These are phyloP conservation scores for Salix brachista DNA, from an alignment of 345 rosid genomes.

Conservation along the genomic window DNA sequence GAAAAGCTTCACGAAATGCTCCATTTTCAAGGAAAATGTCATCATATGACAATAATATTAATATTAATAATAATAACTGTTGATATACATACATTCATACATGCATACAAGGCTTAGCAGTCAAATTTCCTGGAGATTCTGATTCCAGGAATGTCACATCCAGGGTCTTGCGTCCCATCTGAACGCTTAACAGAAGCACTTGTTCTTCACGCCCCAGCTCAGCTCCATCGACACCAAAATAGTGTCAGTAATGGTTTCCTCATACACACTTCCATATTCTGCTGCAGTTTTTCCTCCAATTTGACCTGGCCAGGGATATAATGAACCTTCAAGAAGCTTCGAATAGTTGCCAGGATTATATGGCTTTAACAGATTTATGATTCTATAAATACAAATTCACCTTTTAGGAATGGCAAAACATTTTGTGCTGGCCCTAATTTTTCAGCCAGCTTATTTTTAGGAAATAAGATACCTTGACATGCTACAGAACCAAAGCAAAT, in stretches of 20 bases:
- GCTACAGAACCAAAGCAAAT: not conserved
- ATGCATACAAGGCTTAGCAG: constrained; percentile 17
- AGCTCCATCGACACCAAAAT: constrained; percentile 17
- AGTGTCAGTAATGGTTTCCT: constrained; percentile 1
- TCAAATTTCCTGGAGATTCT: not conserved
- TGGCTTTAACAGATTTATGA: not conserved
- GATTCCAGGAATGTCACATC: constrained; percentile 4
- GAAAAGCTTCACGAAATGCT: not conserved
- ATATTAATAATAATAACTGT: not conserved
- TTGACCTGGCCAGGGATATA: constrained; percentile 13
- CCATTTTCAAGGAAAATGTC: constrained; percentile 12
- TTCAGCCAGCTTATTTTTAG: not conserved
- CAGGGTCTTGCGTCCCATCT: constrained; percentile 17
- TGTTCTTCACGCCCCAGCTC: constrained; percentile 10
- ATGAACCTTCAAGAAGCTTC: not conserved
- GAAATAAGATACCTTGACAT: not conserved
- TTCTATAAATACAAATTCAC: not conserved
- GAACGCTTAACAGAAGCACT: constrained; percentile 7
- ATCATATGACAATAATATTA: not conserved
- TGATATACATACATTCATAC: constrained; percentile 26
- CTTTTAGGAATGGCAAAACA: not conserved
- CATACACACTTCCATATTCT: constrained; percentile 2
- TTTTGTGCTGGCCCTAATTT: not conserved
- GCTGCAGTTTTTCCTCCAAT: constrained; percentile 12
- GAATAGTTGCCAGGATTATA: not conserved